Percentiles rank a stretch among this genome's conserved stretches.
Conservation (phyloP, 108 stramenopile species). For the Discostella stelligeroides region DNA sequence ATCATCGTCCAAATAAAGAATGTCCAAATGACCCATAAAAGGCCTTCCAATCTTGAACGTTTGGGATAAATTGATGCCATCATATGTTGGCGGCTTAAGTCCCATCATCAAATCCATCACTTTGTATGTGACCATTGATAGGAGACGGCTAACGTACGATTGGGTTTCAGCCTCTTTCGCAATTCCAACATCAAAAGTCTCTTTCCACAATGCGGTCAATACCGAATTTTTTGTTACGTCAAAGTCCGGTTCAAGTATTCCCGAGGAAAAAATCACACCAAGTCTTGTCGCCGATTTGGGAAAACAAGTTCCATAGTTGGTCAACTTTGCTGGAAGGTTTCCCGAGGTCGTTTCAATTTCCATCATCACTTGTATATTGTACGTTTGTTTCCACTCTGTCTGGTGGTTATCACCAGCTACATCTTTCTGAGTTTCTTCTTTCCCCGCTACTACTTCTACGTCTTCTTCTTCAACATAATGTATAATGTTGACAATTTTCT, state of each 20-base stretch:
- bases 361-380: constrained; percentile 35
- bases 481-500: constrained; percentile 44
- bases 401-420: background rate
- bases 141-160: constrained; percentile 24
- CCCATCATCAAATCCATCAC: constrained; percentile 55
- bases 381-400: constrained; percentile 21
- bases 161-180: constrained; percentile 38
- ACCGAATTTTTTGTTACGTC: constrained; percentile 9
- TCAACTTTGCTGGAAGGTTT: constrained; percentile 34
- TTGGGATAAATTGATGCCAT: constrained; percentile 13
- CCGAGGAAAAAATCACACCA: constrained; percentile 45
- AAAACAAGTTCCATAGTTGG: constrained; percentile 40
- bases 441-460: background rate
- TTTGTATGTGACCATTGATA: constrained; percentile 18
- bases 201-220: constrained; percentile 37
- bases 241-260: constrained; percentile 37
- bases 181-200: constrained; percentile 42
- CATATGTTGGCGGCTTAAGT: constrained; percentile 45
- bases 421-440: no score
- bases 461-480: constrained; percentile 4
- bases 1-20: constrained; percentile 65
- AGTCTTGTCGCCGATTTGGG: constrained; percentile 34
- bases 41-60: constrained; percentile 52
- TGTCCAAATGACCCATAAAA: constrained; percentile 51
- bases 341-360: constrained; percentile 39